Evolutionary conservation across 352 stramenopile species (phyloP).

Genomic region (Phytophthora meadii): DNA sequence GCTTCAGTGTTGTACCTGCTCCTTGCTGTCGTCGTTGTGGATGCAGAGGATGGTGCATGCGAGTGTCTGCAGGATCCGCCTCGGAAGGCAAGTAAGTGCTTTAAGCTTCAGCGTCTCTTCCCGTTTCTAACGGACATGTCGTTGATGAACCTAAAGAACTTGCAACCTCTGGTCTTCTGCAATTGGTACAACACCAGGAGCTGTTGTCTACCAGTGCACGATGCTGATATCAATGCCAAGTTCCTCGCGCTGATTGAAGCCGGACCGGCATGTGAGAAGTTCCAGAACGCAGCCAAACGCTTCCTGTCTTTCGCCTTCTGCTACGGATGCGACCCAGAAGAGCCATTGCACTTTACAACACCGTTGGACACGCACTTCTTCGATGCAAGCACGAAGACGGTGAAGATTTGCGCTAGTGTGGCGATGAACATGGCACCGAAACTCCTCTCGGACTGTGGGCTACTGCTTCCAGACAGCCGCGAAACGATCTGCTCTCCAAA

Average conservation of each 20-base stretch:
- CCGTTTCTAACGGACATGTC: conserved; percentile 7
- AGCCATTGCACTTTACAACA: conserved; percentile 45
- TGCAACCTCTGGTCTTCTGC: conserved; percentile 73
- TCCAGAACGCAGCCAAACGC: conserved; percentile 69
- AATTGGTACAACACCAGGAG: conserved; percentile 71
- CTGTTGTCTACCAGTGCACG: conserved; percentile 74
- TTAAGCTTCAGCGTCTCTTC: neutral
- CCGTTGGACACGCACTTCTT: conserved; percentile 71
- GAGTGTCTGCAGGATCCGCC: conserved; percentile 36
- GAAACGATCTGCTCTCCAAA: conserved; percentile 68
- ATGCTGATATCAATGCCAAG: conserved; percentile 65
- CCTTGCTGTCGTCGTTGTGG: conserved; percentile 4
- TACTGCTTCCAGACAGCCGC: conserved; percentile 64
- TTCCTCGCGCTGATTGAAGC: conserved; percentile 73
- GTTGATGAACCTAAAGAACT: conserved; percentile 48
- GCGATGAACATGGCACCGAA: conserved; percentile 50
- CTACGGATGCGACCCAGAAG: conserved; percentile 51
- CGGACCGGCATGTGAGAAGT: conserved; percentile 71
- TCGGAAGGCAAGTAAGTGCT: conserved; percentile 21
- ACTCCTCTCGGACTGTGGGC: conserved; percentile 69
- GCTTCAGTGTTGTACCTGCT: conserved; percentile 11
- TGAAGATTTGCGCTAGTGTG: conserved; percentile 75
- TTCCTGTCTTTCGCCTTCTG: conserved; percentile 56
- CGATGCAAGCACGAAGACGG: conserved; percentile 48
- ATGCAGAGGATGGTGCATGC: conserved; percentile 20